Evolutionary conservation across 1,284 basidiomycete species (phyloP).

Genomic region (Cryptococcus jaspeensis): DNA sequence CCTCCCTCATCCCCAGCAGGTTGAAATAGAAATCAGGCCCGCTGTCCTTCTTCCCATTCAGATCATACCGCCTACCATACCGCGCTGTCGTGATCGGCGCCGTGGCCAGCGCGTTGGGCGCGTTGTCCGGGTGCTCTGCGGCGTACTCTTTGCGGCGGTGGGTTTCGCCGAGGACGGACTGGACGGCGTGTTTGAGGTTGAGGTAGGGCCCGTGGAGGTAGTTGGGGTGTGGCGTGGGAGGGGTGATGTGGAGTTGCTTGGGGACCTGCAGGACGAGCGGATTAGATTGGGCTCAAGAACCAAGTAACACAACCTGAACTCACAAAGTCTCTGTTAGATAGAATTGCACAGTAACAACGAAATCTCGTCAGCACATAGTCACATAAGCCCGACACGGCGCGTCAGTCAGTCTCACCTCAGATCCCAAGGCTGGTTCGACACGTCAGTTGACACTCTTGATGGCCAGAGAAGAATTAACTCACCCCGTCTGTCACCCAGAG

Average conservation of each 20-base stretch:
- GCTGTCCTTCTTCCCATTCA: constrained; percentile 3
- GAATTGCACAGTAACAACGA: not conserved
- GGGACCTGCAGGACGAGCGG: constrained; percentile 30
- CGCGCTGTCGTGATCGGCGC: constrained; percentile 28
- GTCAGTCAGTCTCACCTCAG: constrained; percentile 34
- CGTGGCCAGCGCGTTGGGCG: constrained; percentile 16
- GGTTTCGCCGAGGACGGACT: constrained; percentile 49
- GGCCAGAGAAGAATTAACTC: constrained; percentile 12
- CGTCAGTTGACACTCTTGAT: constrained; percentile 3
- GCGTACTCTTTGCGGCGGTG: constrained; percentile 61
- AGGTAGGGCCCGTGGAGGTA: constrained; percentile 48
- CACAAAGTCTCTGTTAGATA: constrained; percentile 37
- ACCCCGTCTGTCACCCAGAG: constrained; percentile 58
- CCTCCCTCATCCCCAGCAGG: constrained; percentile 47
- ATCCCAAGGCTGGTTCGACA: constrained; percentile 39
- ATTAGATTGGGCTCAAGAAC: not conserved
- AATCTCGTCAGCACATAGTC: not conserved
- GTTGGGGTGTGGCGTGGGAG: constrained; percentile 31
- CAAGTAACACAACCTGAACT: constrained; percentile 8
- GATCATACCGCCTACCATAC: too few relatives aligned
- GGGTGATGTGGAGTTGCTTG: constrained; percentile 50
- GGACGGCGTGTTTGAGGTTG: constrained; percentile 48
- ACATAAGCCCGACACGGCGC: not conserved
- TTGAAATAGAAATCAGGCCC: constrained; percentile 35
- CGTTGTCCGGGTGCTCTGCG: constrained; percentile 15